These are phyloP conservation scores for Rhizopogon vinicolor DNA, from an alignment of 768 basidiomycete genomes.

Conservation along the genomic window DNA sequence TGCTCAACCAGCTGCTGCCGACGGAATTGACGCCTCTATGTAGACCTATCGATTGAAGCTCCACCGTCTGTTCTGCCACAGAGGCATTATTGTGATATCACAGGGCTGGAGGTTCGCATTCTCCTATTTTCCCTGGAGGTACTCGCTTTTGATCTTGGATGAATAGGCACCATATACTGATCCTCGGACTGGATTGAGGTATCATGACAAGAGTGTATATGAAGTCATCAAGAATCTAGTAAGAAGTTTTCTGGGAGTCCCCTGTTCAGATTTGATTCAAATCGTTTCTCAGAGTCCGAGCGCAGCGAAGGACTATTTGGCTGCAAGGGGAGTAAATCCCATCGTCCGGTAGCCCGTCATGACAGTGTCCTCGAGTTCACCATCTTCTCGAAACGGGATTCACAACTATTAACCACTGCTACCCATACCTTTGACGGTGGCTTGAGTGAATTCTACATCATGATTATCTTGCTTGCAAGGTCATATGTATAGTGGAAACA, in stretches of 20 bases:
- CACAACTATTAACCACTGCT: neutral
- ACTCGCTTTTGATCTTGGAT: neutral
- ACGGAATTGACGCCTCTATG: neutral
- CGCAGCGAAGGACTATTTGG: slow-evolving; percentile 72
- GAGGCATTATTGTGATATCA: slow-evolving; percentile 80
- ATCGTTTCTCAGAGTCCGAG: slow-evolving; percentile 48
- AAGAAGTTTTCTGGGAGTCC: slow-evolving; percentile 7
- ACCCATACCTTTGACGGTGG: neutral
- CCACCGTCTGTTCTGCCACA: slow-evolving; percentile 79
- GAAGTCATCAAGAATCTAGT: slow-evolving; percentile 76
- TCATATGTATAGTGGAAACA: too few relatives aligned
- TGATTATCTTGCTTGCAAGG: neutral
- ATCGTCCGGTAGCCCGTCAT: slow-evolving; percentile 34
- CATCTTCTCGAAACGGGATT: neutral
- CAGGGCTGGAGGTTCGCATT: slow-evolving; percentile 64
- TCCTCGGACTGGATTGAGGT: slow-evolving; percentile 73
- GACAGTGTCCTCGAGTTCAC: too few relatives aligned
- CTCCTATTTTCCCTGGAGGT: neutral
- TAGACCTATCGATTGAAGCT: slow-evolving; percentile 80
- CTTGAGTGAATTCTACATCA: neutral
- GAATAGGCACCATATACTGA: slow-evolving; percentile 78
- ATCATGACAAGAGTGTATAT: slow-evolving; percentile 85
- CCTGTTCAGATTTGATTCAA: neutral
- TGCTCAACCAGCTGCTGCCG: neutral
- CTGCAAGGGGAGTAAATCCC: slow-evolving; percentile 48